Evolutionary conservation across 2,329 filamentous ascomycete genomes (phyloP).

Genomic region (Botrytis porri): DNA sequence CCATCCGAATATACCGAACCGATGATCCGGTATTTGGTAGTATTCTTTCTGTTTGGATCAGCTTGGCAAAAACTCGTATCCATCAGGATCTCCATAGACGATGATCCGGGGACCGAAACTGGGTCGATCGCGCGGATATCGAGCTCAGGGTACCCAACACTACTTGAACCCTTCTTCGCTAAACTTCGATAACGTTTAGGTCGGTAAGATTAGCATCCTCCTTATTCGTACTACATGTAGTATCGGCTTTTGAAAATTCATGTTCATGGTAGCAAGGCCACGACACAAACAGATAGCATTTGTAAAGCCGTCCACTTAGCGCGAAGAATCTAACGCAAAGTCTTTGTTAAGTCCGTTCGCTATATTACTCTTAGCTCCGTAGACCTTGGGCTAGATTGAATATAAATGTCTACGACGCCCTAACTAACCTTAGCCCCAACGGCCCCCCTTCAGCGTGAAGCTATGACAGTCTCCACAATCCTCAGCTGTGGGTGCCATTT

Average conservation of each 20-base stretch:
- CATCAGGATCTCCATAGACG: neutral
- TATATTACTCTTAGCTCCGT: neutral
- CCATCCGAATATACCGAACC: neutral
- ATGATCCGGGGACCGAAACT: neutral
- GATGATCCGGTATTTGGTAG: neutral
- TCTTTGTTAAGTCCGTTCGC: neutral
- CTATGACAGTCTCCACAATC: conserved; percentile 6
- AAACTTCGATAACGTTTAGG: neutral
- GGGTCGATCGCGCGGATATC: neutral
- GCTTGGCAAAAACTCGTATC: neutral
- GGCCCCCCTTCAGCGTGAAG: neutral
- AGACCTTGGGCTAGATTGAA: neutral
- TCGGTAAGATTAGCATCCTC: neutral
- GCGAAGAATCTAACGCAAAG: neutral
- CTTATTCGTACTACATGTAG: neutral
- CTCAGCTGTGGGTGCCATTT: neutral
- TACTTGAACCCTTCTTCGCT: neutral
- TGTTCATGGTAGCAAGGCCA: neutral
- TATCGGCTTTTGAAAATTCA: neutral
- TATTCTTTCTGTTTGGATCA: neutral
- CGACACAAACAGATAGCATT: neutral
- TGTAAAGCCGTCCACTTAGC: neutral
- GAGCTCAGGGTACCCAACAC: neutral
- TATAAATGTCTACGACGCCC: neutral
- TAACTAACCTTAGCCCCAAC: neutral